Evolutionary conservation across 2,329 filamentous ascomycete genomes (phyloP).

Genomic region (Clonostachys rosea): DNA sequence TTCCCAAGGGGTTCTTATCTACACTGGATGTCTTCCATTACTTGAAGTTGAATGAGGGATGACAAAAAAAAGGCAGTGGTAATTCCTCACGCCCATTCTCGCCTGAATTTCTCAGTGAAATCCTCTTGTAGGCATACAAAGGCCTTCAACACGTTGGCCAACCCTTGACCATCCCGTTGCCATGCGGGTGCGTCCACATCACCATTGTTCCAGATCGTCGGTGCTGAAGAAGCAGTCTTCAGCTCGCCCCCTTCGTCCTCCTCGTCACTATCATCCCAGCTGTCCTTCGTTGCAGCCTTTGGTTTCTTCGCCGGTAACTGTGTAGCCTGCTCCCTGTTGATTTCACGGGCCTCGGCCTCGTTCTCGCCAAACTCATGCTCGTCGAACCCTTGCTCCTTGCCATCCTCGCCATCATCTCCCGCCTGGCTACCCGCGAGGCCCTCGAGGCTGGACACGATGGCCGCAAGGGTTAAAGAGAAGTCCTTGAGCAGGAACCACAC

Average conservation of each 20-base stretch:
- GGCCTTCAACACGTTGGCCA: constrained; percentile 33
- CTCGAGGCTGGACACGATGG: constrained; percentile 63
- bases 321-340: constrained; percentile 9
- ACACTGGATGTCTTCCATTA: no score
- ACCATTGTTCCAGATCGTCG: background rate
- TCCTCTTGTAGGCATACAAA: constrained; percentile 52
- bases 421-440: constrained; percentile 44
- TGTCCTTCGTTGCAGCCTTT: constrained; percentile 23
- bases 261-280: constrained; percentile 35
- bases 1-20: no score
- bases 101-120: constrained; percentile 61
- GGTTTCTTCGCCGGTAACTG: background rate
- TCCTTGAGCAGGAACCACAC: constrained; percentile 69
- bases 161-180: background rate
- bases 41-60: no score
- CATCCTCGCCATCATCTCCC: constrained; percentile 20
- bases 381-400: constrained; percentile 29
- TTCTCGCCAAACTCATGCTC: constrained; percentile 34
- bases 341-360: constrained; percentile 26
- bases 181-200: background rate
- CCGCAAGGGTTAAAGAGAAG: constrained; percentile 55
- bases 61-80: no score
- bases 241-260: constrained; percentile 16
- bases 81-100: constrained; percentile 47
- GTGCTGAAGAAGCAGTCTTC: background rate